phyloP scores from a whole-genome alignment of 2,329 filamentous ascomycete genomes.

The Phaeosphaeriaceae sp. region DNA sequence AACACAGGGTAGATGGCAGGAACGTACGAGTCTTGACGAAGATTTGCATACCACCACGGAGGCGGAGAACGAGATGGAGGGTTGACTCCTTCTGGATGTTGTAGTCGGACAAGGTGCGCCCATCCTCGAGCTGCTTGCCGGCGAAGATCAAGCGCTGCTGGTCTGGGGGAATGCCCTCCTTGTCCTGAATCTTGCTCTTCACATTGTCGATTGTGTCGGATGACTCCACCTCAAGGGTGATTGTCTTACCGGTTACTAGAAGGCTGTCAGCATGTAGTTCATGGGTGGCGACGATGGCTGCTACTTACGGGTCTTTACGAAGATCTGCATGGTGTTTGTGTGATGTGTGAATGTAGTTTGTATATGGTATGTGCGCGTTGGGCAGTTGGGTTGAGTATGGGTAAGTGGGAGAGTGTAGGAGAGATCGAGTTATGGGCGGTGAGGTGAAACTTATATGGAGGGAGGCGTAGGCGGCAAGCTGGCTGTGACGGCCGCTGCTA shows the following conservation, averaged over 20 bases:
- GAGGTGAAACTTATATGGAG: slow-evolving; percentile 37
- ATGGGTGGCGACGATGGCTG: slow-evolving; percentile 35
- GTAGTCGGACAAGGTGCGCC: slow-evolving; percentile 88
- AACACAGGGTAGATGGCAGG: slow-evolving; percentile 30
- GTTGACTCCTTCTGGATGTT: slow-evolving; percentile 89
- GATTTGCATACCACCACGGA: slow-evolving; percentile 69
- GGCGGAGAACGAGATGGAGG: slow-evolving; percentile 76
- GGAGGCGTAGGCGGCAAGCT: slow-evolving; percentile 18
- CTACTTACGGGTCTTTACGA: slow-evolving; percentile 90
- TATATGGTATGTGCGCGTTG: slow-evolving; percentile 12
- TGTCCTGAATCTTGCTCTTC: slow-evolving; percentile 96
- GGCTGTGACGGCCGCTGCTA: slow-evolving; percentile 40
- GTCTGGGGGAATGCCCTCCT: slow-evolving; percentile 95
- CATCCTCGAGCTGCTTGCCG: slow-evolving; percentile 95
- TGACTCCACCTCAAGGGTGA: slow-evolving; percentile 71
- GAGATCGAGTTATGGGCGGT: slow-evolving; percentile 18
- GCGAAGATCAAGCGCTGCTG: slow-evolving; percentile 98
- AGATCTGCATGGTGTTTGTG: slow-evolving; percentile 80
- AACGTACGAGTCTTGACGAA: slow-evolving; percentile 62
- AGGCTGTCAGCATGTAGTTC: slow-evolving; percentile 41
- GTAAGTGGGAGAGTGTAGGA: slow-evolving; percentile 17
- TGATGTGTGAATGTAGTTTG: background rate
- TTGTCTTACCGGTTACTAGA: slow-evolving; percentile 70
- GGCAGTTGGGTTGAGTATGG: slow-evolving; percentile 10
- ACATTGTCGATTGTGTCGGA: slow-evolving; percentile 95